Base-by-base conservation (phyloP, 805 yeast species). In the Blastobotrys parvus region DNA sequence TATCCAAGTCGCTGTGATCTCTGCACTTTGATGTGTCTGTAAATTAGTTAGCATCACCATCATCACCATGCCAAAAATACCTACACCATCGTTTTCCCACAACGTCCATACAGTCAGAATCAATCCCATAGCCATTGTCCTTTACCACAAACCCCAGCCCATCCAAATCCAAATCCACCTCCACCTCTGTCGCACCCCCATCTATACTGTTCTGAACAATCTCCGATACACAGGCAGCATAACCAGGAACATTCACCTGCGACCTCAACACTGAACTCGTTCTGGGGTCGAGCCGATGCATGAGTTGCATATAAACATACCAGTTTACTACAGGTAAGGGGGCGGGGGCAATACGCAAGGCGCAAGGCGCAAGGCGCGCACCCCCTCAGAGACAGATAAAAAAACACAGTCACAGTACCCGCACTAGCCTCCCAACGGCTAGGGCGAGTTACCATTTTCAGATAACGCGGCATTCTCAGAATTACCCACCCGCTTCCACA, bases 61-160 rank as follows among this genome's bases (percentile, higher is more conserved):
- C 7, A 8, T 7, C 29, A 7, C 29, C 11, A 25, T 25, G 11
- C 11, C 11, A 25, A 25, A 8, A 25, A 25, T 25, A 75, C 1
- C 82, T 77, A 44, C 54, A 57, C 51, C 68, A 57, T 5, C 66
- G 54, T 8, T 42, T 37, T 0, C 79, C 81, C 1, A 78, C 50
- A 1, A 38, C 20, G 2, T 48, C 50, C 45, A 83, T 45, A 35
- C 75, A 77, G 0, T 52, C 62, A 0, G 70, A 69, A 2, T 46
- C 25, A 3, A 85, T 70, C 0, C 94, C 94, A 1, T 1, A 2
- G 0, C 94, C 94, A 56, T 85, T 62, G 57, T 85, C 94, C 1
- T 41, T 42, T 1, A 80, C 74, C 4, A 43, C 36, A 18, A 59
- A 34, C 10, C 42, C 15, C 17, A 45, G 41, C n/a, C 29, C 15